A percentile compares a stretch with the other conserved stretches of the same genome.
Conservation (phyloP, 1,284 basidiomycete genomes). For the Papiliotrema flavescens region DNA sequence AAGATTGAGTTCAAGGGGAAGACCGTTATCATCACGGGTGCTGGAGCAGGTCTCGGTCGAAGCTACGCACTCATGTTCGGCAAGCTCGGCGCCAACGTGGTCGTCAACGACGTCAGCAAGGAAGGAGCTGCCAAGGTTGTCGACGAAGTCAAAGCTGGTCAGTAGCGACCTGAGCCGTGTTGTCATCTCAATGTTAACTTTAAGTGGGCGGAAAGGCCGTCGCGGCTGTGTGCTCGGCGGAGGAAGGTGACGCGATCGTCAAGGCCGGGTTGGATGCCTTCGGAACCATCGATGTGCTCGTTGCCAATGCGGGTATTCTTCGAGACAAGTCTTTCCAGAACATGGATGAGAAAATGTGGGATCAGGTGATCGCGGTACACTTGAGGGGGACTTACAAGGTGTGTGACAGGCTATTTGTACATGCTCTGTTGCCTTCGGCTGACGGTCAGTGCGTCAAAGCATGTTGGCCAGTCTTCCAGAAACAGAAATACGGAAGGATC, state of each 20-base stretch:
- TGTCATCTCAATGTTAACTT: neutral
- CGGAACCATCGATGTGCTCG: conserved; percentile 79
- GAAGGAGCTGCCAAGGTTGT: conserved; percentile 80
- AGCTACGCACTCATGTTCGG: conserved; percentile 89
- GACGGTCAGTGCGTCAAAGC: conserved; percentile 73
- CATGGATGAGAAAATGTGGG: conserved; percentile 93
- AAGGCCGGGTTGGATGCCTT: conserved; percentile 84
- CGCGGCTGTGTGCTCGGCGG: conserved; percentile 77
- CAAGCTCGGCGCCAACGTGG: conserved; percentile 88
- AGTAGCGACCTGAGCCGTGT: conserved; percentile 11
- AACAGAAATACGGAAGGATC: conserved; percentile 96
- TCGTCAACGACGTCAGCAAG: conserved; percentile 92
- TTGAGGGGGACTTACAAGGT: conserved; percentile 63
- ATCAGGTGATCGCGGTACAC: conserved; percentile 84
- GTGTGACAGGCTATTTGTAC: conserved; percentile 16
- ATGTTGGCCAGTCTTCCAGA: conserved; percentile 94
- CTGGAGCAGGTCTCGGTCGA: conserved; percentile 87
- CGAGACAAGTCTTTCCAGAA: conserved; percentile 87
- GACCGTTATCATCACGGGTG: conserved; percentile 92
- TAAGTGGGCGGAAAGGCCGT: conserved; percentile 74
- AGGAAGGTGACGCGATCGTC: conserved; percentile 83
- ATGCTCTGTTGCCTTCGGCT: neutral
- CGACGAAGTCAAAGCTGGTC: conserved; percentile 76
- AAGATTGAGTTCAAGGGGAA: conserved; percentile 80
- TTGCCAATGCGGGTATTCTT: conserved; percentile 93